Conservation (phyloP, 106 monocot species). For the Xerophyta viscosa region DNA sequence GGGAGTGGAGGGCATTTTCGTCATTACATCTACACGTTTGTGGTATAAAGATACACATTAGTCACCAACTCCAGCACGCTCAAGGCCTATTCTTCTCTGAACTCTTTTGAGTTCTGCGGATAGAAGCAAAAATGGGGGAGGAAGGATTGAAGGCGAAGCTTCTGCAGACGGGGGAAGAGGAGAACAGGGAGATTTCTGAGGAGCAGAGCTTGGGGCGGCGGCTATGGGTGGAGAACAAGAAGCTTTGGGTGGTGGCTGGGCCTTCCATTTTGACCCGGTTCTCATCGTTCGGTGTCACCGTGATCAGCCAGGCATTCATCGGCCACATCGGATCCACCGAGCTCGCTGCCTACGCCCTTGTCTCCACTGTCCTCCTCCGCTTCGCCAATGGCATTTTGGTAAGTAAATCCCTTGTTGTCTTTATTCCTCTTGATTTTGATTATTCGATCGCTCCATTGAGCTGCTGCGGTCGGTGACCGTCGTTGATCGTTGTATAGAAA, state of each 20-base stretch:
- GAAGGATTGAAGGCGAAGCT: not conserved
- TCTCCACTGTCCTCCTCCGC: conserved; percentile 36
- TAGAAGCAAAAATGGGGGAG: not conserved
- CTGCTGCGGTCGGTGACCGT: no score
- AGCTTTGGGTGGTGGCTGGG: conserved; percentile 41
- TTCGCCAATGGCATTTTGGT: conserved; percentile 39
- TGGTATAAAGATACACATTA: no score
- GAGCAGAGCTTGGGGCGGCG: conserved; percentile 1
- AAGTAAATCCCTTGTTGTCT: not conserved
- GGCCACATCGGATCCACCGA: conserved; percentile 43
- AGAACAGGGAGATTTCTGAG: no score
- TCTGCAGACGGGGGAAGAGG: not conserved
- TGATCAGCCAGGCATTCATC: conserved; percentile 42
- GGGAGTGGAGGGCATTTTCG: no score
- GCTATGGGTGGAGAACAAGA: conserved; percentile 41
- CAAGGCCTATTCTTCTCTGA: no score
- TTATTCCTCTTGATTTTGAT: not conserved
- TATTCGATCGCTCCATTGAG: no score
- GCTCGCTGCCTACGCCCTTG: conserved; percentile 47
- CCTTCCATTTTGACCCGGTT: conserved; percentile 40
- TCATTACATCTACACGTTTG: no score
- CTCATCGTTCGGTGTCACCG: conserved; percentile 28
- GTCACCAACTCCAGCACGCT: no score
- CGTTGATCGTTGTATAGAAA: no score
- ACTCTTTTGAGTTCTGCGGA: no score